Percentiles rank a stretch among this genome's conserved stretches.
phyloP scores from a whole-genome alignment of 345 rosid species.

The Lepidium africanum region DNA sequence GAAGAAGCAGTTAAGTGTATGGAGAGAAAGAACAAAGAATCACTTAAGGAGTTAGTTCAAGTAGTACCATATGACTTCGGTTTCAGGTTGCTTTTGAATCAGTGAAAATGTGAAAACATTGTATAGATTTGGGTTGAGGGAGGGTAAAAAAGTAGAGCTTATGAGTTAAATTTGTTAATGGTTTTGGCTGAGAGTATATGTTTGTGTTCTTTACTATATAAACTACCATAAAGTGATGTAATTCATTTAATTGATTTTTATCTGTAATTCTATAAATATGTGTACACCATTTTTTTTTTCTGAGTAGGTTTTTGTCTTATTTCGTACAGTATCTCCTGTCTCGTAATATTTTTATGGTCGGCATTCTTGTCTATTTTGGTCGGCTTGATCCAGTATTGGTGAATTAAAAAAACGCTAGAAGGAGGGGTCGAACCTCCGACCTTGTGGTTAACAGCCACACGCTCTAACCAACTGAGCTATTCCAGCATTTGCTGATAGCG shows the following conservation, averaged over 20 bases:
- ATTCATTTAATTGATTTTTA: constrained; percentile 17
- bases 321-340: constrained; percentile 9
- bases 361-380: neutral
- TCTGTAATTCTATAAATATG: constrained; percentile 7
- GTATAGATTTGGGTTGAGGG: constrained; percentile 21
- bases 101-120: constrained; percentile 17
- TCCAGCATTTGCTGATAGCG: constrained; percentile 31
- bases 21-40: constrained; percentile 40
- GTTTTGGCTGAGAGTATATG: constrained; percentile 13
- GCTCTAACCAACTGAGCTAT: constrained; percentile 84
- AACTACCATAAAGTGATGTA: constrained; percentile 14
- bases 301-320: constrained; percentile 14
- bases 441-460: constrained; percentile 85
- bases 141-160: constrained; percentile 13
- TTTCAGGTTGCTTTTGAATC: constrained; percentile 56
- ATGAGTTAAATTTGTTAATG: constrained; percentile 5
- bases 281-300: constrained; percentile 10
- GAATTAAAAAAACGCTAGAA: neutral
- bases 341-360: neutral
- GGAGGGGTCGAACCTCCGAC: constrained; percentile 79
- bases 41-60: constrained; percentile 49
- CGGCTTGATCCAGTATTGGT: neutral
- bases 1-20: constrained; percentile 51
- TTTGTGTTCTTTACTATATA: constrained; percentile 7
- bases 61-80: constrained; percentile 83